Evolutionary conservation across 768 basidiomycete species (phyloP).

Genomic region (Psilocybe cubensis): DNA sequence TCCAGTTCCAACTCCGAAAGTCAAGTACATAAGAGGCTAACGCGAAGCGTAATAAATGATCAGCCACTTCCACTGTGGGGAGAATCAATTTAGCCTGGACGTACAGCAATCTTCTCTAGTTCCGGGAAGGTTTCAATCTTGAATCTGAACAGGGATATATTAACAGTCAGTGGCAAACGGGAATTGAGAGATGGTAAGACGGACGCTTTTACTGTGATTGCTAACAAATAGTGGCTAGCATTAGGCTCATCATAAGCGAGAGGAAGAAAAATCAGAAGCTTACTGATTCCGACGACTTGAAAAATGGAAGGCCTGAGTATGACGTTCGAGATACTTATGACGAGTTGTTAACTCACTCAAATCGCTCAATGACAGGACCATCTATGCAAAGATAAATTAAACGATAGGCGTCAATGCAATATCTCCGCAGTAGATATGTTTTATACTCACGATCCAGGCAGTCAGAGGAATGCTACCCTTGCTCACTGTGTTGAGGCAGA

Average conservation of each 20-base stretch:
- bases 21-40: constrained; percentile 54
- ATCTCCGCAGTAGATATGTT: neutral
- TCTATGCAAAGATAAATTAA: constrained; percentile 19
- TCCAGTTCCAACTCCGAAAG: constrained; percentile 51
- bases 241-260: neutral
- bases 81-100: constrained; percentile 8
- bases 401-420: neutral
- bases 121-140: constrained; percentile 37
- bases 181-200: constrained; percentile 17
- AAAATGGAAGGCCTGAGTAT: neutral
- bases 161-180: neutral
- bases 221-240: constrained; percentile 27
- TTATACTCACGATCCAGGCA: constrained; percentile 46
- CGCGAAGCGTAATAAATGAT: neutral
- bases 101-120: constrained; percentile 41
- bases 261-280: constrained; percentile 12
- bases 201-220: constrained; percentile 56
- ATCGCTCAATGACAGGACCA: constrained; percentile 44
- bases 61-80: neutral
- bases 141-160: constrained; percentile 34
- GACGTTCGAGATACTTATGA: neutral
- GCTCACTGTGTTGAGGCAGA: constrained; percentile 39
- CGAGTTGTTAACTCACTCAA: constrained; percentile 38
- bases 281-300: constrained; percentile 41
- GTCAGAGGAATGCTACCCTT: constrained; percentile 45